phyloP scores from a whole-genome alignment of 2,329 filamentous ascomycete species.

The Fusarium oligoseptatum region DNA sequence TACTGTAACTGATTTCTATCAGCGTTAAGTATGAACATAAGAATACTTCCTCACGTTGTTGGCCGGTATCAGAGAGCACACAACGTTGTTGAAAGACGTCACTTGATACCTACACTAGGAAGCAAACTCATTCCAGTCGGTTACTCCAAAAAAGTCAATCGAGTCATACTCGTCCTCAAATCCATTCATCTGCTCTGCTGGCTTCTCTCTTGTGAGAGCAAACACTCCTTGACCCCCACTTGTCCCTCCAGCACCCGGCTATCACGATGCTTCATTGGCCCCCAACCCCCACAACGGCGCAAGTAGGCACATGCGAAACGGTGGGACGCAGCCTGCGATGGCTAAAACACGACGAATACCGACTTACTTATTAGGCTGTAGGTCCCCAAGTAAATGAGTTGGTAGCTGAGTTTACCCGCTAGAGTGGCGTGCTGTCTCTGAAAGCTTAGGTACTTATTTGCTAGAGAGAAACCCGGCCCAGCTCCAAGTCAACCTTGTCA shows the following conservation, averaged over 20 bases:
- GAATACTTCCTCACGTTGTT: background rate
- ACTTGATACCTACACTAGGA: background rate
- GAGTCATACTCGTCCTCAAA: no score
- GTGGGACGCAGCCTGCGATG: slow-evolving; percentile 33
- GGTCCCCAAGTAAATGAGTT: slow-evolving; percentile 6
- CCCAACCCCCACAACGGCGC: slow-evolving; percentile 37
- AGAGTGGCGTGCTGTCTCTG: slow-evolving; percentile 7
- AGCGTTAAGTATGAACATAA: background rate
- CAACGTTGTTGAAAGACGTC: background rate
- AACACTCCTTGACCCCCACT: slow-evolving; percentile 17
- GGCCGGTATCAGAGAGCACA: background rate
- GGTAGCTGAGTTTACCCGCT: slow-evolving; percentile 24
- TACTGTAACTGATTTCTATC: background rate
- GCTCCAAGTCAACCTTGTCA: background rate
- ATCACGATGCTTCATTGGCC: slow-evolving; percentile 35
- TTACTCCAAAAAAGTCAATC: background rate
- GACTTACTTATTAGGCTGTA: slow-evolving; percentile 20
- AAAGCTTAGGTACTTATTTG: slow-evolving; percentile 2
- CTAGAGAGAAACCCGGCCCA: background rate
- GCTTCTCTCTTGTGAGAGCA: background rate
- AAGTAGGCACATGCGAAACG: slow-evolving; percentile 21
- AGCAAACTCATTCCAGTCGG: background rate
- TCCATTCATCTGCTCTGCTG: background rate
- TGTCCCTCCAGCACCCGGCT: background rate
- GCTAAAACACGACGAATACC: slow-evolving; percentile 8